Evolutionary conservation across 164 flowering plant genomes (phyloP).

Genomic region (Amborella trichopoda): DNA sequence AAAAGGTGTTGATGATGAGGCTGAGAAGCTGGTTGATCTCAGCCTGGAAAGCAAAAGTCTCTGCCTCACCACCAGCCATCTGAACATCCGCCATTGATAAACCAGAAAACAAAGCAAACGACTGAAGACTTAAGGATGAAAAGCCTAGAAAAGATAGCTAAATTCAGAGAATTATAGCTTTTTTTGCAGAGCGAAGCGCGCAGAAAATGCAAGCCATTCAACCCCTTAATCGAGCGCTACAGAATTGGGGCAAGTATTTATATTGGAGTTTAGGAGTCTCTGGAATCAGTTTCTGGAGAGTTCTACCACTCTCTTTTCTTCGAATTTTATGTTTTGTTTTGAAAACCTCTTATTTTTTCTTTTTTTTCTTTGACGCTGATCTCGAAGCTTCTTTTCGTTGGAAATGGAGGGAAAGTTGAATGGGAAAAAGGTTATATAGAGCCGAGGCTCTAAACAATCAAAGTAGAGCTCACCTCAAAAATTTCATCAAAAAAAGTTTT

Average conservation of each 20-base stretch:
- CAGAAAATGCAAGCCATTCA: background rate
- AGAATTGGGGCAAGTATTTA: background rate
- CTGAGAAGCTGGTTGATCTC: conserved; percentile 76
- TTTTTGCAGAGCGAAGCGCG: no score
- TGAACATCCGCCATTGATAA: conserved; percentile 9
- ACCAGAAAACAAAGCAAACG: background rate
- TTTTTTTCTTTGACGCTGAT: background rate
- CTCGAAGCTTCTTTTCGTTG: background rate
- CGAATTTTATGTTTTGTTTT: background rate
- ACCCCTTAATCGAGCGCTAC: background rate
- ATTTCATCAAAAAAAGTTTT: no score
- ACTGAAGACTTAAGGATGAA: no score
- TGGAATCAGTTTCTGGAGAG: background rate
- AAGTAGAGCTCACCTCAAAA: no score
- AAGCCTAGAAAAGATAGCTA: no score
- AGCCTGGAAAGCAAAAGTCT: conserved; percentile 63
- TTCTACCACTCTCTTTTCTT: background rate
- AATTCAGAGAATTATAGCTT: no score
- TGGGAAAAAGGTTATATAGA: no score
- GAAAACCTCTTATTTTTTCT: background rate
- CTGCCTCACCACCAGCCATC: conserved; percentile 20
- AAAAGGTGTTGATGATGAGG: conserved; percentile 72
- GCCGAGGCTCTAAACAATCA: no score
- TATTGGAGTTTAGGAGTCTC: background rate
- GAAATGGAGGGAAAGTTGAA: no score